Evolutionary conservation across 2,329 filamentous ascomycete species (phyloP).

Genomic region (Aspergillus clavatus): DNA sequence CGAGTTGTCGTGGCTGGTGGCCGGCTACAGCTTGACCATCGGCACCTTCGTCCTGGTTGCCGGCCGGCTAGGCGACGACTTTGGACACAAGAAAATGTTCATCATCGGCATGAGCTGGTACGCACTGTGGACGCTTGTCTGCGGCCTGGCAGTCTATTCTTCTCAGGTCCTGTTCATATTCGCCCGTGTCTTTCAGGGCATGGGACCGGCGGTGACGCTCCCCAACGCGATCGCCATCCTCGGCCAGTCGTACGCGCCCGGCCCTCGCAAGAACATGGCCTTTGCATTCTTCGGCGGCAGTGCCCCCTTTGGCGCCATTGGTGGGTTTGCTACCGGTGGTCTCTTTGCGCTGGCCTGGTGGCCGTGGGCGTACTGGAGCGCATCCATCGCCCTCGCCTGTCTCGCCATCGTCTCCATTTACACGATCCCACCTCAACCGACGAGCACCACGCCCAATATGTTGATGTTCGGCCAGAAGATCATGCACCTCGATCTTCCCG

Average conservation of each 20-base stretch:
- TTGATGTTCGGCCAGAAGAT: conserved; percentile 5
- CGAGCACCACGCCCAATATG: background rate
- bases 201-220: conserved; percentile 57
- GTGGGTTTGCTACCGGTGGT: conserved; percentile 35
- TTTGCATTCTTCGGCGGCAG: conserved; percentile 48
- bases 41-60: conserved; percentile 31
- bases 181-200: conserved; percentile 48
- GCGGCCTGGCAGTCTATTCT: conserved; percentile 25
- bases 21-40: conserved; percentile 48
- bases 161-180: conserved; percentile 45
- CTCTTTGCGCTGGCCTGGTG: conserved; percentile 44
- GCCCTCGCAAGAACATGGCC: conserved; percentile 53
- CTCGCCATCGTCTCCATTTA: conserved; percentile 32
- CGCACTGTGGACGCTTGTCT: conserved; percentile 24
- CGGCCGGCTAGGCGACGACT: conserved; percentile 30
- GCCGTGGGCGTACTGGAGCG: conserved; percentile 46
- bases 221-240: conserved; percentile 62
- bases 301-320: conserved; percentile 40
- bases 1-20: conserved; percentile 50
- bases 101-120: conserved; percentile 29
- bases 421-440: conserved; percentile 9
- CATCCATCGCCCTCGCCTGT: conserved; percentile 24
- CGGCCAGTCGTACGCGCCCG: conserved; percentile 51
- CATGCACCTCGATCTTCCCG: conserved; percentile 34
- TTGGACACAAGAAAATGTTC: conserved; percentile 28